Evolutionary conservation across 2,329 filamentous ascomycete species (phyloP), one percentile per base, ranked within the genome.

Genomic region (Exophiala dermatitidis): DNA sequence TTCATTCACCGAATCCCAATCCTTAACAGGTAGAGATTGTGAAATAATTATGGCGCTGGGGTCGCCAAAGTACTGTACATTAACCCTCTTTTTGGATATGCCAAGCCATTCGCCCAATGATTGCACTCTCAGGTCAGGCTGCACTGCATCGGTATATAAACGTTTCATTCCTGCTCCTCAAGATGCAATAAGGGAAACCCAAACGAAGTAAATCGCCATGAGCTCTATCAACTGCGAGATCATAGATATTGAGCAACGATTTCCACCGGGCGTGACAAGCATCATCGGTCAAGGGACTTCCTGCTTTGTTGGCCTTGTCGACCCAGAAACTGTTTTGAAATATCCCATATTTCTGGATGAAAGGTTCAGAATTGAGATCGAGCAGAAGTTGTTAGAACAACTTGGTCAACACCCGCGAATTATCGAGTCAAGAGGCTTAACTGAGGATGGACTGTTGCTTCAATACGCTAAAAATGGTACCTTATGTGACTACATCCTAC

Each of bases 271-370:
- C 29, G 43, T 53, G 3, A 53, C 8, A 26, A 40, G 29, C 33
- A 48, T 53, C 43, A 47, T 53, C n/a, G 50, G 49, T 1, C 49
- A 52, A 46, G 49, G 49, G 7, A 28, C 40, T 2, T 46, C 41
- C 42, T 37, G 49, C 49, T 52, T 52, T 32, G 43, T 46, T 3
- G 49, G 49, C 41, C 49, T 52, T 36, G 12, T 52, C 29, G 49
- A 52, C 29, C 12, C 28, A n/a, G 6, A 52, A 52, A 46, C 49
- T 9, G 49, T 52, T 26, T 26, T 52, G 8, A 52, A 52, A n/a
- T 52, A 37, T n/a, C 49, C 49, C n/a, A 37, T 36, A 8, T 46
- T 52, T 19, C 47, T 38, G 31, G 37, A 45, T 19, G 36, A 52
- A 5, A 46, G 49, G 49, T 32, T 28, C 19, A 37, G 31, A 29